Percentiles rank a stretch among this genome's conserved stretches.
Conservation (phyloP, 83 land plant species). For the Thuja plicata region DNA sequence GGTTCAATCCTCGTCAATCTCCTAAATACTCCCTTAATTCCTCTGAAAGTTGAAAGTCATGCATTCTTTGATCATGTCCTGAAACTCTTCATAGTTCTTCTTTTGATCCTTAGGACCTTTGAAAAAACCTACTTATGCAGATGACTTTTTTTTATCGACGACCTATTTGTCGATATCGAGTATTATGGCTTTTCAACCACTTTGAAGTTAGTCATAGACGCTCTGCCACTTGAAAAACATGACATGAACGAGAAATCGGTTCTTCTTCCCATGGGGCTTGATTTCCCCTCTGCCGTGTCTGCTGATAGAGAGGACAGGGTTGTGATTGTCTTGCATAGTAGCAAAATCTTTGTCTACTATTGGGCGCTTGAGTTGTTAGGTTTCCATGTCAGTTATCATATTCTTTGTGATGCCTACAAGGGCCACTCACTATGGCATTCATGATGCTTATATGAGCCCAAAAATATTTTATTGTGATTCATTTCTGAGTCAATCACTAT, state of each 20-base stretch:
- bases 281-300: constrained; percentile 35
- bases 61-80: not conserved
- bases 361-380: constrained; percentile 34
- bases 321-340: constrained; percentile 78
- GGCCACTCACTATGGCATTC: too few relatives aligned
- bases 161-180: constrained; percentile 66
- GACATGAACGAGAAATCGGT: constrained; percentile 54
- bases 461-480: too few relatives aligned
- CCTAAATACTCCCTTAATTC: not conserved
- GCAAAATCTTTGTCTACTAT: constrained; percentile 78
- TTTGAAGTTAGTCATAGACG: constrained; percentile 48
- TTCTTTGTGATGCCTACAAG: too few relatives aligned
- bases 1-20: not conserved
- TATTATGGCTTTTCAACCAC: constrained; percentile 62
- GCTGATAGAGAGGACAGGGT: constrained; percentile 57
- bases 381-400: too few relatives aligned
- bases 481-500: too few relatives aligned
- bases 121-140: constrained; percentile 13
- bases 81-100: not conserved
- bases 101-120: too few relatives aligned
- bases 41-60: not conserved
- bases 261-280: constrained; percentile 51
- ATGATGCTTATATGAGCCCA: too few relatives aligned
- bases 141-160: constrained; percentile 37
- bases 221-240: constrained; percentile 57